Conservation (phyloP, 2,329 filamentous ascomycete genomes). For the Aspergillus aculeatus region DNA sequence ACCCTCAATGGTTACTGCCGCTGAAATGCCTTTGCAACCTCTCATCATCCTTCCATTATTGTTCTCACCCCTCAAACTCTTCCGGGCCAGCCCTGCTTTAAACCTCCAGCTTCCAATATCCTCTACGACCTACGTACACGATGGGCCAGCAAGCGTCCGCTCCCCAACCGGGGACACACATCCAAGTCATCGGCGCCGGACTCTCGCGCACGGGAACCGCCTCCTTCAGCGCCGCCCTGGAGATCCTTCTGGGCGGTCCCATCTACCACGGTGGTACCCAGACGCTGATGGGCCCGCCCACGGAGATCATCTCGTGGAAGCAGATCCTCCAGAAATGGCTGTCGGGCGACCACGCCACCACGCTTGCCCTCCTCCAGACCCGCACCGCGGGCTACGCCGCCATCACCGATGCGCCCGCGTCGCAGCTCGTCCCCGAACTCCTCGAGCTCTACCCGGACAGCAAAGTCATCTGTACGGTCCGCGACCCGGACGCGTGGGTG, state of each 20-base stretch:
- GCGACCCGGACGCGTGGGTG: slow-evolving; percentile 24
- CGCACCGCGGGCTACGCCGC: slow-evolving; percentile 45
- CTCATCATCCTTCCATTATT: no score
- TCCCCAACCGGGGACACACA: slow-evolving; percentile 8
- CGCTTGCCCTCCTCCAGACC: background rate
- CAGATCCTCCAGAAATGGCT: slow-evolving; percentile 10
- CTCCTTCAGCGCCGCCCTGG: slow-evolving; percentile 51
- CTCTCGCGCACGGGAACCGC: slow-evolving; percentile 51
- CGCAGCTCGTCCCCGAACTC: slow-evolving; percentile 47
- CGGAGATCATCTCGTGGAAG: slow-evolving; percentile 25
- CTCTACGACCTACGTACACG: background rate
- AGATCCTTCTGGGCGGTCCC: slow-evolving; percentile 50
- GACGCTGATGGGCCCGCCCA: slow-evolving; percentile 20
- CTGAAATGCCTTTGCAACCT: no score
- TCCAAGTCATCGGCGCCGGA: slow-evolving; percentile 30
- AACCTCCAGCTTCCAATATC: background rate
- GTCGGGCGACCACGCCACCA: background rate
- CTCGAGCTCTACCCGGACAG: slow-evolving; percentile 52
- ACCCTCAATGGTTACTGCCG: no score
- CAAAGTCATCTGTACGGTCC: slow-evolving; percentile 45
- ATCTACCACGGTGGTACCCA: slow-evolving; percentile 52
- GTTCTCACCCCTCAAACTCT: no score
- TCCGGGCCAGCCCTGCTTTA: no score
- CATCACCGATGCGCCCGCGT: slow-evolving; percentile 48
- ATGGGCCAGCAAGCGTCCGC: slow-evolving; percentile 7